Conservation (phyloP, 768 basidiomycete species). For the Jaapia argillacea region DNA sequence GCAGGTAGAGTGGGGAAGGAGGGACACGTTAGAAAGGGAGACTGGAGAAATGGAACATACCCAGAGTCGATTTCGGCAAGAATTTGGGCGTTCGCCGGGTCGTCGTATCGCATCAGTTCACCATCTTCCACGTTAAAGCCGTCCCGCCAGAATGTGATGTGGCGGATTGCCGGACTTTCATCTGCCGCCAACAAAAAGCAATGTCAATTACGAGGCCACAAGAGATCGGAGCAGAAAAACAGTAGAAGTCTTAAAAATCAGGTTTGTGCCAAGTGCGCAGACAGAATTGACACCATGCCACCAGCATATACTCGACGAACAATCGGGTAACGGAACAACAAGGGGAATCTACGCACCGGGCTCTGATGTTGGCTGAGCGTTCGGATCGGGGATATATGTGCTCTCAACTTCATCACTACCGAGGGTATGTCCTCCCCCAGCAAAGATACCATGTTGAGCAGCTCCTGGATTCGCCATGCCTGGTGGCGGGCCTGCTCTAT, state of each 20-base stretch:
- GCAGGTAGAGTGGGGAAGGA: neutral
- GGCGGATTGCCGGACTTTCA: constrained; percentile 53
- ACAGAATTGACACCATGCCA: too few species aligned
- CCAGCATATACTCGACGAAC: too few species aligned
- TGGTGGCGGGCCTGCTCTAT: constrained; percentile 28
- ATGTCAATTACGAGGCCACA: constrained; percentile 4
- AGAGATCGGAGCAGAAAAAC: too few species aligned
- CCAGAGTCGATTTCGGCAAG: constrained; percentile 74
- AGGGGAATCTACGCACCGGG: constrained; percentile 14
- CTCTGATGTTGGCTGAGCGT: constrained; percentile 28
- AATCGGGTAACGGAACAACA: neutral
- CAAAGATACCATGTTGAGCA: constrained; percentile 31
- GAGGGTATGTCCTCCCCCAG: constrained; percentile 72
- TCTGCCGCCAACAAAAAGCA: constrained; percentile 21
- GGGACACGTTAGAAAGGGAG: neutral
- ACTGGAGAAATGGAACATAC: constrained; percentile 26
- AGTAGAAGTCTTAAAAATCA: too few species aligned
- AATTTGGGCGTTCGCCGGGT: constrained; percentile 59
- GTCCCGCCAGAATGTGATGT: constrained; percentile 86
- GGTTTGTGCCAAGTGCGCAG: too few species aligned
- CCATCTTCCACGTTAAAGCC: constrained; percentile 92
- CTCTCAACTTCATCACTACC: constrained; percentile 89
- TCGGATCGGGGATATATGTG: constrained; percentile 65
- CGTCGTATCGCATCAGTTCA: constrained; percentile 73
- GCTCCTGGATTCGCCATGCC: constrained; percentile 6